Evolutionary conservation across 2,329 filamentous ascomycete species (phyloP).

Genomic region (Fusarium sambucinum): DNA sequence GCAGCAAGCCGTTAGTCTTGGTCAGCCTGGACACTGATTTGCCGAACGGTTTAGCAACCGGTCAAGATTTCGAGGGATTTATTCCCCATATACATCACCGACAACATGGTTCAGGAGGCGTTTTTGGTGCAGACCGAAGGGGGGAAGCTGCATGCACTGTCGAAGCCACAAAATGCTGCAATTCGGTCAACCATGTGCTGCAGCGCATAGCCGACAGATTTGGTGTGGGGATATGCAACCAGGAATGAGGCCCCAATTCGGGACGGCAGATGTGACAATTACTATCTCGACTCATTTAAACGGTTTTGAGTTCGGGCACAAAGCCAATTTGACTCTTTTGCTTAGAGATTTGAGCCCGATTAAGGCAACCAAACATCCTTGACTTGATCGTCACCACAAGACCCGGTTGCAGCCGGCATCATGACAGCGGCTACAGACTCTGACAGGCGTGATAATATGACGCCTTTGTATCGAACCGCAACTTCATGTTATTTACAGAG

Average conservation of each 20-base stretch:
- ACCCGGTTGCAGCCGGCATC: slow-evolving; percentile 35
- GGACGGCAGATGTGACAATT: slow-evolving; percentile 13
- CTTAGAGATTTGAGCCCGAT: slow-evolving; percentile 25
- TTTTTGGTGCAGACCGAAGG: slow-evolving; percentile 39
- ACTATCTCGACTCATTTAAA: slow-evolving; percentile 21
- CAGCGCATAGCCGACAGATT: slow-evolving; percentile 11
- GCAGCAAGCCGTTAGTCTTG: slow-evolving; percentile 36
- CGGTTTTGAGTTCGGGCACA: slow-evolving; percentile 29
- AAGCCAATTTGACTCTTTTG: not conserved
- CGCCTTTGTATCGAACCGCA: slow-evolving; percentile 10
- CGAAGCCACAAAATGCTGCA: slow-evolving; percentile 29
- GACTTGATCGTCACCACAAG: slow-evolving; percentile 38
- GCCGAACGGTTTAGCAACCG: slow-evolving; percentile 33
- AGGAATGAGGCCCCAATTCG: slow-evolving; percentile 36
- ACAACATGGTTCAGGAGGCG: slow-evolving; percentile 38
- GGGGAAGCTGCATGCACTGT: slow-evolving; percentile 34
- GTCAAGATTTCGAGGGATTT: slow-evolving; percentile 38
- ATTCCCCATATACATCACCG: slow-evolving; percentile 32
- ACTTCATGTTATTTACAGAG: slow-evolving; percentile 14
- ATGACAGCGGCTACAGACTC: slow-evolving; percentile 37
- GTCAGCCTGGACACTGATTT: slow-evolving; percentile 35
- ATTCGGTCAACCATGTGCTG: slow-evolving; percentile 30
- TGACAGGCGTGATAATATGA: slow-evolving; percentile 22
- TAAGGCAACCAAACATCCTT: slow-evolving; percentile 38
- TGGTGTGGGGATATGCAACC: slow-evolving; percentile 21